These are phyloP conservation scores for Fistulinella prunicolor DNA, from an alignment of 768 basidiomycete species.

Conservation along the genomic window DNA sequence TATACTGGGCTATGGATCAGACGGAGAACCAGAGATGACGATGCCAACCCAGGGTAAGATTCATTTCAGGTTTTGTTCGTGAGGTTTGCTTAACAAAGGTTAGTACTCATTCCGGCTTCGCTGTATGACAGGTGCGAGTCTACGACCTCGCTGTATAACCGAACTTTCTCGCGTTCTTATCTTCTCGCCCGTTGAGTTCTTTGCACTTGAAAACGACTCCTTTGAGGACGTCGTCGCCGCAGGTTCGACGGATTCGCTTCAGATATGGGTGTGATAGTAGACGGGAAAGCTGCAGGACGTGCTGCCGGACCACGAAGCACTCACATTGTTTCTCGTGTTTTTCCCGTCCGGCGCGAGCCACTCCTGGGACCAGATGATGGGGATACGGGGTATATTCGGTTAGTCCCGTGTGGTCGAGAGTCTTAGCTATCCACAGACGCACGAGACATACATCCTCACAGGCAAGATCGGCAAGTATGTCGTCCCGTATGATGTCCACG, in stretches of 20 bases:
- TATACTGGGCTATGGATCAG: constrained; percentile 83
- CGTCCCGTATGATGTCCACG: constrained; percentile 86
- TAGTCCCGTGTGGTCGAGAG: constrained; percentile 87
- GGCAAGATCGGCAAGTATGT: constrained; percentile 98
- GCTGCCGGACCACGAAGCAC: constrained; percentile 90
- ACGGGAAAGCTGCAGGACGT: constrained; percentile 95
- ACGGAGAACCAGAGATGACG: constrained; percentile 93
- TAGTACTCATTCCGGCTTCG: constrained; percentile 86
- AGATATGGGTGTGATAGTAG: constrained; percentile 97
- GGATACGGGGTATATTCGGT: constrained; percentile 90
- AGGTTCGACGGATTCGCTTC: constrained; percentile 94
- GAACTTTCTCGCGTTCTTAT: constrained; percentile 98
- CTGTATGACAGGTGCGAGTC: constrained; percentile 93
- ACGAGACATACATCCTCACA: constrained; percentile 86
- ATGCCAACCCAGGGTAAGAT: constrained; percentile 95
- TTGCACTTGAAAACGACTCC: constrained; percentile 90
- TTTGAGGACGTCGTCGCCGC: constrained; percentile 97
- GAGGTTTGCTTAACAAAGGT: constrained; percentile 89
- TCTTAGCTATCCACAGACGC: constrained; percentile 78
- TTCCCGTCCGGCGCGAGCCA: constrained; percentile 86
- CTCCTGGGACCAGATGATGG: constrained; percentile 91
- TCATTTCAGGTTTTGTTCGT: constrained; percentile 96
- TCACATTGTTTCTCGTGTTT: constrained; percentile 84
- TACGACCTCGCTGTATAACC: constrained; percentile 96
- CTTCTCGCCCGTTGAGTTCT: constrained; percentile 98